Evolutionary conservation across 805 yeast species (phyloP), one percentile per base, ranked within the genome.

Genomic region (Yarrowia porcina): DNA sequence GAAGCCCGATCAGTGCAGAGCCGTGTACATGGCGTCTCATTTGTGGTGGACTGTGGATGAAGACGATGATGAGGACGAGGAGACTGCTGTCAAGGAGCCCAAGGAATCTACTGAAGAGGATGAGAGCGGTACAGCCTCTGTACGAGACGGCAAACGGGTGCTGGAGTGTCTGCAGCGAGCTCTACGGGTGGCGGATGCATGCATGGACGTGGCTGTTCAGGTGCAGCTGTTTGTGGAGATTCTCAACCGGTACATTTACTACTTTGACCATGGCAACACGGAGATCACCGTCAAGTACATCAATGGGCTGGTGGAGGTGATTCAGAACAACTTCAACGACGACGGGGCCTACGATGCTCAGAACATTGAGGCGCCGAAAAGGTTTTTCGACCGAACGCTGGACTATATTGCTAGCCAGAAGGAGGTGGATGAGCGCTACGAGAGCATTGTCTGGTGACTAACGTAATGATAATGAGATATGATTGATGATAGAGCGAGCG

Each of bases 1-100:
- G 73, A 93, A 93, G 73, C 91, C 94, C 35, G 98, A 93, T 70
- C 99, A 94, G 74, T 92, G 97, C 73, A 83, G 97, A 15, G 86
- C 96, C 0, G 96, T 91, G 6, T 90, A 88, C 71, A 75, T 83
- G 59, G 92, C 97, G 44, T 86, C 96, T 0, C 97, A 94, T 74
- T 76, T 94, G 54, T 94, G 97, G 97, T 89, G 96, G 94, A 88
- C 93, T 70, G 84, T 87, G 23, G 91, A 88, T 65, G 80, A 79
- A 17, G 77, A 80, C 20, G 78, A 74, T 63, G 82, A 77, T 6
- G 82, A 80, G 64, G 76, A 74, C 63, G 82, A 78, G 63, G 81
- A 79, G 25, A 75, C n/a, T n/a, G n/a, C n/a, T n/a, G n/a, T 1
- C 72, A 74, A 15, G 72, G 69, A 32, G 61, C 28, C 28, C 28